These are phyloP conservation scores for Talaromyces nanjingensis DNA, from an alignment of 495 filamentous ascomycete species.

Conservation along the genomic window DNA sequence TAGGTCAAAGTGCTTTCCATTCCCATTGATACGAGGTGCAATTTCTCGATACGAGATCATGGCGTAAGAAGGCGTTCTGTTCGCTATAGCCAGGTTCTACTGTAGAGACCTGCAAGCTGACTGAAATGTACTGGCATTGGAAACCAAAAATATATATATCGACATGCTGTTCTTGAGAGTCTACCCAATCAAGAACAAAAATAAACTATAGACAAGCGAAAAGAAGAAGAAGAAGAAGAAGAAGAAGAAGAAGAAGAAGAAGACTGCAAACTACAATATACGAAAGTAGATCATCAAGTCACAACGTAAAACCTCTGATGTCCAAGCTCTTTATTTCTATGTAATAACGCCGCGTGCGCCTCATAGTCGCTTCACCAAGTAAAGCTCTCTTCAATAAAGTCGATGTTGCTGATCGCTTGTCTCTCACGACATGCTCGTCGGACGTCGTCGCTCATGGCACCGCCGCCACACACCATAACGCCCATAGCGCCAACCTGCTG, in stretches of 20 bases:
- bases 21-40: no score
- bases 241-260: neutral
- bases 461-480: slow-evolving; percentile 86
- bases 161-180: neutral
- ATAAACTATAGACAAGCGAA: neutral
- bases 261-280: neutral
- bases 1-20: no score
- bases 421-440: slow-evolving; percentile 61
- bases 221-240: neutral
- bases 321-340: neutral
- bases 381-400: slow-evolving; percentile 85
- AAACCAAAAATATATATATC: neutral
- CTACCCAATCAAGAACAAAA: neutral
- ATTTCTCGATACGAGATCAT: no score
- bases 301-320: neutral
- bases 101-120: neutral
- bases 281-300: neutral
- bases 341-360: neutral
- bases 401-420: slow-evolving; percentile 57
- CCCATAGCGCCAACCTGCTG: slow-evolving; percentile 79
- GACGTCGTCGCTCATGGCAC: slow-evolving; percentile 76
- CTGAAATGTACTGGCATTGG: neutral
- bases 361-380: slow-evolving; percentile 55
- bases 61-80: no score
- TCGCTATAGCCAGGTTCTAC: no score